Base-by-base conservation (phyloP, 2,329 filamentous ascomycete genomes). In the Verticillium nubilum region DNA sequence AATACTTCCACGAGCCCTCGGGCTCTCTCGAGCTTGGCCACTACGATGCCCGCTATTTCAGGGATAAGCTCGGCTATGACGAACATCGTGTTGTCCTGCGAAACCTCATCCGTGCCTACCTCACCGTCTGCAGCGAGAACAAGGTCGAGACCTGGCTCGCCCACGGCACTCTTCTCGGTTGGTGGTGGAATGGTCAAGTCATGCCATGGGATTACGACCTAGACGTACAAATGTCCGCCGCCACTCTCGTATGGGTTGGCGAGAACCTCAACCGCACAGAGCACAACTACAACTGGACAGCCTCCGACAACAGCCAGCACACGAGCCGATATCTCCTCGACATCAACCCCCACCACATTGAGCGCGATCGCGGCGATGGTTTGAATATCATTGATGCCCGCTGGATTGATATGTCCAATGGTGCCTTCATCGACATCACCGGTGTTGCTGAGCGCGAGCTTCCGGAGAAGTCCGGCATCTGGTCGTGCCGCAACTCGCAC, bases 181-280 rank as follows among this genome's bases (percentile, higher is more conserved):
- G 91, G 91, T 95, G 90, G 89, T 96, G 91, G 91, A 94, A 92
- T 70, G 82, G 79, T 50, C 75, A 85, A 74, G 86, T 91, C 69
- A 85, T 93, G 76, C 90, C 90, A 0, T 93, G 90, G 90, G 91
- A 95, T 72, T 90, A 86, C 77, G 91, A 96, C 72, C 78, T 95
- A 53, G 91, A 96, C 72, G 90, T 90, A 0, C 91, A 95, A 74
- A 86, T 95, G 28, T 85, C 86, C 19, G 83, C 82, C 59, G 76
- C 79, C 31, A 92, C 90, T 1, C 78, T 95, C 53, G 72, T 78
- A 35, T 85, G 85, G 71, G 77, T 95, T 27, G 89, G 80, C 31
- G 75, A 84, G 59, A 76, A 85, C 62, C 80, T 86, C 72, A 95
- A 95, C 74, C 82, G 84, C 65, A 92, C 89, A 2, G 78, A 80